These are phyloP conservation scores for Tanacetum coccineum DNA, from an alignment of 129 eudicot genomes.

Conservation along the genomic window DNA sequence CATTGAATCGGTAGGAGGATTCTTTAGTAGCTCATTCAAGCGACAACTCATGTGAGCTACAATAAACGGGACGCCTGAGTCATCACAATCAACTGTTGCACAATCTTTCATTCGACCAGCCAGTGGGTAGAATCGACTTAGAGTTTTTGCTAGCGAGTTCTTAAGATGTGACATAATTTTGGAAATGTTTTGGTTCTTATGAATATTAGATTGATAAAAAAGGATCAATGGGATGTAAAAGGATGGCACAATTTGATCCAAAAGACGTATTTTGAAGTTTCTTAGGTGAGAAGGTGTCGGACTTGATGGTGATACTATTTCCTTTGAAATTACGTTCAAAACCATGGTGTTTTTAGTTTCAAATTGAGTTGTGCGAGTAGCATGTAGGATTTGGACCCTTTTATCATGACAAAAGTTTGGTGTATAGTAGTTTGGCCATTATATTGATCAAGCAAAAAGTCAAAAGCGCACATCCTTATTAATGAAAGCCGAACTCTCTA, in stretches of 20 bases:
- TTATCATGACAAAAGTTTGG: neutral
- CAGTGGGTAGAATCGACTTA: neutral
- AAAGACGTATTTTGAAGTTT: neutral
- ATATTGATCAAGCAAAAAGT: too few relatives aligned
- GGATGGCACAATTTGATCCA: neutral
- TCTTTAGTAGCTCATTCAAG: neutral
- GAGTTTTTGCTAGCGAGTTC: neutral
- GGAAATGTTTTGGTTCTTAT: neutral
- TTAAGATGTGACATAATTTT: neutral
- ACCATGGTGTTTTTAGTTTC: neutral
- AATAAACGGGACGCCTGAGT: neutral
- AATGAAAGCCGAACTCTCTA: too few relatives aligned
- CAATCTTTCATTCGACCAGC: slow-evolving; percentile 14
- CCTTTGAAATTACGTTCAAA: slow-evolving; percentile 1
- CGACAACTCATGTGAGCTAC: slow-evolving; percentile 8
- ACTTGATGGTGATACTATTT: neutral
- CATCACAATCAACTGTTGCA: slow-evolving; percentile 1
- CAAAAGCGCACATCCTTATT: too few relatives aligned
- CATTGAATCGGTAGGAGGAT: neutral
- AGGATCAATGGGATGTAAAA: neutral
- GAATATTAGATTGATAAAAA: neutral
- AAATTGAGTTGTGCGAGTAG: neutral
- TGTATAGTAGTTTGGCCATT: neutral
- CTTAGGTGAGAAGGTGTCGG: neutral
- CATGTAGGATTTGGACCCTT: neutral